Base-by-base conservation (phyloP, 306 rosid species). In the Rosa chinensis region DNA sequence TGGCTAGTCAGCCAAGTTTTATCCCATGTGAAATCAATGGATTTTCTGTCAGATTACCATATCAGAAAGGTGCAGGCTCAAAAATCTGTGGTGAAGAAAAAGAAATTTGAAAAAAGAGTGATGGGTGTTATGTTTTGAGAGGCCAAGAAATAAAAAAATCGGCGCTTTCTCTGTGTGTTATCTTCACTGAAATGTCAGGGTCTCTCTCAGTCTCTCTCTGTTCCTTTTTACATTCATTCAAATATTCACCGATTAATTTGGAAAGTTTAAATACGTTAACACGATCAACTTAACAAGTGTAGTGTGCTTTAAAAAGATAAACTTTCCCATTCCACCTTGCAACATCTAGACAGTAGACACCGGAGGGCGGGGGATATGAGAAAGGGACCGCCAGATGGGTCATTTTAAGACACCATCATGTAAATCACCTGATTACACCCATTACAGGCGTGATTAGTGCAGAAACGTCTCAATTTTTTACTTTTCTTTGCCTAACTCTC, bases 381-480 rank as follows among this genome's bases (percentile, higher is more conserved):
- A 58, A 21, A 58, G 62, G 64, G 64, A 21, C 64, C 9, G 64
- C 64, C 64, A 23, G 35, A 58, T 4, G 32, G 64, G 64, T 58
- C 64, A 58, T 21, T 1, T 20, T 9, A 58, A 5, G 64, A 58
- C 32, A 3, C 13, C 32, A 21, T 3, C 35, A 59, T 59, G 37
- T 14, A 17, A 32, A 63, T 28, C 43, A 28, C 18, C 42, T 63
- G 18, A 25, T 63, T 63, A 63, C 6, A 63, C 42, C 32, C 8
- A 12, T 63, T 63, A 63, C 2, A 63, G 42, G 68, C 77, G 40
- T 13, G 50, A 45, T 69, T 70, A 40, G 77, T 47, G 77, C 81
- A 49, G 8, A 68, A 32, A 12, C 7, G 10, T 14, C 66, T 48
- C 12, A 32, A 5, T 59, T 28, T 44, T 39, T 13, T 8, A 14